These are phyloP conservation scores for Chrysopogon serrulatus DNA, from an alignment of 176 grass and related monocot species.

Conservation along the genomic window DNA sequence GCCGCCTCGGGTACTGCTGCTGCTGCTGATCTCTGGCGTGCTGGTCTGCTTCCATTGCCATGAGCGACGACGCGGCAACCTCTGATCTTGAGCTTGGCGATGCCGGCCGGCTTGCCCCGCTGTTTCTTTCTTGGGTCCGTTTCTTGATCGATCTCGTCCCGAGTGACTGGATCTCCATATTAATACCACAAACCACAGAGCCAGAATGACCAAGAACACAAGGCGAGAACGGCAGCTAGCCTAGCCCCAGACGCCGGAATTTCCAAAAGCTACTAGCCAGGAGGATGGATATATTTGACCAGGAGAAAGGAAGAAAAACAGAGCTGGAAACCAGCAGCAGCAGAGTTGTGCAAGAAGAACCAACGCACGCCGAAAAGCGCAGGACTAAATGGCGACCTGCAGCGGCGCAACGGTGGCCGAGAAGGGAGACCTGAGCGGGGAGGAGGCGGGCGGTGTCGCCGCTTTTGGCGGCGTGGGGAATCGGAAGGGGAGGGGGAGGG, in stretches of 20 bases:
- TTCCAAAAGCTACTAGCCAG: slow-evolving; percentile 3
- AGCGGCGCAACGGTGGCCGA: too few relatives aligned
- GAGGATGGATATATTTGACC: background rate
- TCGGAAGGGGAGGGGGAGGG: background rate
- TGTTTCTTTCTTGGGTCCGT: too few relatives aligned
- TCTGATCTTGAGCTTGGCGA: background rate
- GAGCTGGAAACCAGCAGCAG: background rate
- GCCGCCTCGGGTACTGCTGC: background rate
- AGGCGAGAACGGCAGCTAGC: background rate
- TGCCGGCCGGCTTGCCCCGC: background rate
- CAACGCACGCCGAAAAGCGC: background rate
- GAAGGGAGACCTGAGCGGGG: too few relatives aligned
- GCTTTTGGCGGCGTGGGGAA: background rate
- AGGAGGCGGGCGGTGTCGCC: background rate
- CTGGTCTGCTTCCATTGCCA: background rate
- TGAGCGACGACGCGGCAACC: background rate
- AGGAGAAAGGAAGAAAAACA: background rate
- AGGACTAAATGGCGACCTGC: background rate
- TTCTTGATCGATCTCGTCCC: background rate
- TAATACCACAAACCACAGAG: background rate
- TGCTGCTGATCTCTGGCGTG: background rate
- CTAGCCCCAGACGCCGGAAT: too few relatives aligned
- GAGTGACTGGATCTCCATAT: background rate
- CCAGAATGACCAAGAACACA: slow-evolving; percentile 4
- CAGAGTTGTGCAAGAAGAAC: slow-evolving; percentile 6